Evolutionary conservation across 2,329 filamentous ascomycete species (phyloP), one percentile per base, ranked within the genome.

Genomic region (Thelonectria discophora): DNA sequence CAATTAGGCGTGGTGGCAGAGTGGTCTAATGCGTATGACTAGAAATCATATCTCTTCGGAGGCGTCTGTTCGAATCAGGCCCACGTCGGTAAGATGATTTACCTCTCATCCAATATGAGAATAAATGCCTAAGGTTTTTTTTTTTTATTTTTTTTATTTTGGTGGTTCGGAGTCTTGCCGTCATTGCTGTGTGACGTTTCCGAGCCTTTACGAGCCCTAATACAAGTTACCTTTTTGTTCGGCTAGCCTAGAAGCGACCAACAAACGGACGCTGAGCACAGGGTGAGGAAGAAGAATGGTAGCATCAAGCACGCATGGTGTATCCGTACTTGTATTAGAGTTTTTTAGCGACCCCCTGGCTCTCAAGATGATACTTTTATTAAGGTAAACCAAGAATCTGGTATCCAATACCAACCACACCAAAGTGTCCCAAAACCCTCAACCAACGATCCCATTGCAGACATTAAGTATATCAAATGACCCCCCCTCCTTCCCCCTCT

Each of bases 11-110:
- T 21, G 45, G 45, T 47, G 45, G 45, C 45, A 47, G 45, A 47
- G 45, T 47, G 45, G 45, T 47, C 45, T 47, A 47, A 47, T 47
- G 45, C 45, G 45, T 47, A 47, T 47, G 45, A 47, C 45, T 47
- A 47, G 45, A 47, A 47, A 47, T 47, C 45, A 47, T 47, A 47
- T 47, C 45, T 47, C 45, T 12, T 47, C 45, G 45, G 45, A 47
- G 45, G 45, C 45, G 45, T 47, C 45, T 47, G 45, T 47, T 47
- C 45, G 45, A 47, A 47, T 47, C 45, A 47, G 45, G 45, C 45
- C 45, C 45, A 21, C 45, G 45, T 47, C 45, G 45, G 21, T 47
- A 47, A 47, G 30, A 30, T 47, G 45, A 10, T 47, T 47, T 47
- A 21, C 21, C 45, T 30, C 45, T 47, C 45, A 30, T 47, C 45